Percentiles rank a stretch among this genome's conserved stretches.
These are phyloP conservation scores for Aspergillus sp. DNA, from an alignment of 2,329 filamentous ascomycete genomes.

Conservation along the genomic window DNA sequence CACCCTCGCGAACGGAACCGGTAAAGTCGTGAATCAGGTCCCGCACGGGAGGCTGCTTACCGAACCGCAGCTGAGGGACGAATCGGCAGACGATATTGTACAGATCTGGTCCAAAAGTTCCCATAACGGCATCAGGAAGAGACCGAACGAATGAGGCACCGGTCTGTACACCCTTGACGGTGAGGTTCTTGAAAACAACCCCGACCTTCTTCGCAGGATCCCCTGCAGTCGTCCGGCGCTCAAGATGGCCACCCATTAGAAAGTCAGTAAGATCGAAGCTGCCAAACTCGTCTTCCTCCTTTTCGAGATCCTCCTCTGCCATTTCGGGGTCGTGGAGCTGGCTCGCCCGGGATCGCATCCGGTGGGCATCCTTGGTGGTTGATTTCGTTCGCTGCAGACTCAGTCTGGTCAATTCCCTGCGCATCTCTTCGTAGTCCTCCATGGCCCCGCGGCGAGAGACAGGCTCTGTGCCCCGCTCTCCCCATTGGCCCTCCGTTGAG, in stretches of 20 bases:
- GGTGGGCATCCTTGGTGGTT: slow-evolving; percentile 32
- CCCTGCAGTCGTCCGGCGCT: slow-evolving; percentile 68
- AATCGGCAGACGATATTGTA: slow-evolving; percentile 66
- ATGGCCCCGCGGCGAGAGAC: slow-evolving; percentile 59
- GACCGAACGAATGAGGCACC: slow-evolving; percentile 72
- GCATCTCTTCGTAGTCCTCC: slow-evolving; percentile 63
- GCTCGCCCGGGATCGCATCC: slow-evolving; percentile 33
- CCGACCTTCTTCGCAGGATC: slow-evolving; percentile 76
- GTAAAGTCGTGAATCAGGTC: slow-evolving; percentile 69
- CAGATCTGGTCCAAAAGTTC: slow-evolving; percentile 80
- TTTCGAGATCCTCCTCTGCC: slow-evolving; percentile 32
- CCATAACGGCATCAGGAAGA: slow-evolving; percentile 72
- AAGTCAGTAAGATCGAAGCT: slow-evolving; percentile 73
- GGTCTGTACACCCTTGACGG: slow-evolving; percentile 71
- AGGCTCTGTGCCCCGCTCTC: slow-evolving; percentile 63
- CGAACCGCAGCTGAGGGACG: slow-evolving; percentile 55
- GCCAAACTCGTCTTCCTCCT: slow-evolving; percentile 27
- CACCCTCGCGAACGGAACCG: slow-evolving; percentile 68
- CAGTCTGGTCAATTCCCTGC: slow-evolving; percentile 58
- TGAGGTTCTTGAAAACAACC: slow-evolving; percentile 76
- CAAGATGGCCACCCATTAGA: slow-evolving; percentile 74
- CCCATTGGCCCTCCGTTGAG: slow-evolving; percentile 61
- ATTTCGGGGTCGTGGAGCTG: slow-evolving; percentile 49
- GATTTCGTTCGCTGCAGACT: slow-evolving; percentile 49
- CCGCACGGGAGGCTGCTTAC: slow-evolving; percentile 54